phyloP scores from a whole-genome alignment of 208 protist species.

The Phytomonas sp. region DNA sequence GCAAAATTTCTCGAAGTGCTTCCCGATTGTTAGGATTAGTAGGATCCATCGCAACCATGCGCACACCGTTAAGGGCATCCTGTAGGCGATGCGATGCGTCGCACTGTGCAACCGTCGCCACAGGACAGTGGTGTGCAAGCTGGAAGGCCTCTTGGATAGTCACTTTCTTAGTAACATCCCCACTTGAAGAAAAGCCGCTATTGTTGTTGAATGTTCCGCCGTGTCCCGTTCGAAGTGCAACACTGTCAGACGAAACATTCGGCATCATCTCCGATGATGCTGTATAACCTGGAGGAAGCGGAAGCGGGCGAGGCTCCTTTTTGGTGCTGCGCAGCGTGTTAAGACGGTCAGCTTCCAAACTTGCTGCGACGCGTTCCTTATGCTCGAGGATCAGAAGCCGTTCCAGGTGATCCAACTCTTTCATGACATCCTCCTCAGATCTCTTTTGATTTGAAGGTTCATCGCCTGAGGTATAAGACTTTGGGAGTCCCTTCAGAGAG shows the following conservation, averaged over 20 bases:
- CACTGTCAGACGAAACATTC: slow-evolving; percentile 3
- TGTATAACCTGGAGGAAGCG: slow-evolving; percentile 18
- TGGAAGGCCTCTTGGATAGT: slow-evolving; percentile 60
- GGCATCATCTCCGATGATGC: neutral
- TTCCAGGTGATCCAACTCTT: slow-evolving; percentile 81
- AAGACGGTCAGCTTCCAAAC: slow-evolving; percentile 52
- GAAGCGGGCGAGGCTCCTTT: slow-evolving; percentile 29
- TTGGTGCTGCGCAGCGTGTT: slow-evolving; percentile 23
- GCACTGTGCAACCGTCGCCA: slow-evolving; percentile 61
- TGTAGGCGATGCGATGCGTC: slow-evolving; percentile 68
- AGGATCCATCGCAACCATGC: slow-evolving; percentile 53
- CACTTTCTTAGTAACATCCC: slow-evolving; percentile 11
- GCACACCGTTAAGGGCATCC: slow-evolving; percentile 59
- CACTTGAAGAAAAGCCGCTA: slow-evolving; percentile 7
- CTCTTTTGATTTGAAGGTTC: slow-evolving; percentile 28
- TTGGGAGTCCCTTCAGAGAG: neutral
- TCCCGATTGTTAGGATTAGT: slow-evolving; percentile 43
- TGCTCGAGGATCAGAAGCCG: slow-evolving; percentile 84
- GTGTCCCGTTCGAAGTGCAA: slow-evolving; percentile 9
- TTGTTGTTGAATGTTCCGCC: neutral
- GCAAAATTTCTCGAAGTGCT: slow-evolving; percentile 25
- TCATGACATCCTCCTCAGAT: slow-evolving; percentile 18
- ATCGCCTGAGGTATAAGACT: slow-evolving; percentile 22
- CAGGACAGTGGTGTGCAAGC: slow-evolving; percentile 52
- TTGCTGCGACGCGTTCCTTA: slow-evolving; percentile 62